Evolutionary conservation across 306 rosid genomes (phyloP), one percentile per base, ranked within the genome.

Genomic region (Quercus glauca): DNA sequence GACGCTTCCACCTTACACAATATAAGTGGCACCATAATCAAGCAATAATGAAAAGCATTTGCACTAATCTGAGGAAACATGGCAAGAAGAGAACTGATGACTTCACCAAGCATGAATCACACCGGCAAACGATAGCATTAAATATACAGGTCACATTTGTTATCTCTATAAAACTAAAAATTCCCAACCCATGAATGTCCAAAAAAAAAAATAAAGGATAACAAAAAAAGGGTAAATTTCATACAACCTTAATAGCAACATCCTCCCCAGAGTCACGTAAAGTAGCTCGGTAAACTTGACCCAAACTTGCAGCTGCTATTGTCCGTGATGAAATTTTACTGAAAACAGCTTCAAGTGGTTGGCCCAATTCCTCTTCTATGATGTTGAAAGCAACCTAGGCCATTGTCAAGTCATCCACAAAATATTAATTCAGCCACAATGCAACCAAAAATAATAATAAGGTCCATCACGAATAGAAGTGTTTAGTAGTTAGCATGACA

Each of bases 241-340:
- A 80, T 33, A 87, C 73, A 75, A 88, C 99, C 99, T 95, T 95
- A 75, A 95, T 90, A 75, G 99, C 99, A 80, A 95, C 98, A 55
- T 95, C 99, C 89, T 93, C 93, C 69, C 98, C 96, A 64, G 98
- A 82, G 70, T 89, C 89, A 77, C 94, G 93, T 76, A 95, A 89
- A 60, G 99, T 93, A 84, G 98, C 99, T 58, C 97, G 89, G 80
- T 95, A 95, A 80, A 95, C 99, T 95, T 95, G 99, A 74, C 99
- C 99, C 87, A 95, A 88, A 88, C 99, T 95, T 65, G 99, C 99
- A 37, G 99, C 98, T 77, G 99, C 99, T 81, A 95, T 95, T 51
- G 99, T 95, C 89, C 41, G 85, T 68, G 99, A 87, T 51, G 99
- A 91, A 79, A 95, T 95, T 87, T 77, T 84, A 84, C 93, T 95